A percentile compares a stretch with the other conserved stretches of the same genome.
phyloP scores from a whole-genome alignment of 331 rosid genomes.

The Quercus tomentella region DNA sequence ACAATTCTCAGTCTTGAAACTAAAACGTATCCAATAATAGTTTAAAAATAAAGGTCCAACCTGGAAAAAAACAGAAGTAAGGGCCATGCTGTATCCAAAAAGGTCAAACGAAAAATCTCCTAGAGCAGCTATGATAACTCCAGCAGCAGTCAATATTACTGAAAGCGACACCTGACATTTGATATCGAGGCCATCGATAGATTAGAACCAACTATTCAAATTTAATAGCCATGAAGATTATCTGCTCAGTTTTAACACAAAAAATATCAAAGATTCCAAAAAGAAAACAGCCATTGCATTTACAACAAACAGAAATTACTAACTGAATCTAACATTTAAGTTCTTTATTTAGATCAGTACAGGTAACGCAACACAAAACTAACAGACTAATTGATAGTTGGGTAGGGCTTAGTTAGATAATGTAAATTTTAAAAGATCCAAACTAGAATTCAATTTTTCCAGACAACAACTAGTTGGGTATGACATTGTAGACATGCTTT shows the following conservation, averaged over 20 bases:
- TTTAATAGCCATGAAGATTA: constrained; percentile 6
- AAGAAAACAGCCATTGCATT: neutral
- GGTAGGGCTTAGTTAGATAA: constrained; percentile 8
- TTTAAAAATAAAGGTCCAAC: constrained; percentile 31
- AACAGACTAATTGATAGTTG: neutral
- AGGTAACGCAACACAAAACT: neutral
- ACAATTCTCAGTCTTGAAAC: neutral
- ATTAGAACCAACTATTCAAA: constrained; percentile 16
- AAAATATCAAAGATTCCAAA: constrained; percentile 4
- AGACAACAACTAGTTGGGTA: neutral
- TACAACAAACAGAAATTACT: neutral
- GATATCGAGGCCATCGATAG: constrained; percentile 4
- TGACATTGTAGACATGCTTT: neutral
- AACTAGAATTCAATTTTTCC: neutral
- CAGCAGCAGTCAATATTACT: constrained; percentile 73
- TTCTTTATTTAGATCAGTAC: neutral
- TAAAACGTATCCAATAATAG: neutral
- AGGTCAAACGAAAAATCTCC: constrained; percentile 96
- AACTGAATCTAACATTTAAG: constrained; percentile 2
- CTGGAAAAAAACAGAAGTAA: constrained; percentile 93
- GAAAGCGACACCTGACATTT: constrained; percentile 76
- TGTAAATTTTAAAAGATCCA: neutral
- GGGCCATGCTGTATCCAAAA: constrained; percentile 90
- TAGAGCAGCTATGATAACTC: constrained; percentile 84
- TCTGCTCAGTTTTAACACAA: constrained; percentile 3